Base-by-base conservation (phyloP, 116 monocot species). In the Papilionanthe hybrid region DNA sequence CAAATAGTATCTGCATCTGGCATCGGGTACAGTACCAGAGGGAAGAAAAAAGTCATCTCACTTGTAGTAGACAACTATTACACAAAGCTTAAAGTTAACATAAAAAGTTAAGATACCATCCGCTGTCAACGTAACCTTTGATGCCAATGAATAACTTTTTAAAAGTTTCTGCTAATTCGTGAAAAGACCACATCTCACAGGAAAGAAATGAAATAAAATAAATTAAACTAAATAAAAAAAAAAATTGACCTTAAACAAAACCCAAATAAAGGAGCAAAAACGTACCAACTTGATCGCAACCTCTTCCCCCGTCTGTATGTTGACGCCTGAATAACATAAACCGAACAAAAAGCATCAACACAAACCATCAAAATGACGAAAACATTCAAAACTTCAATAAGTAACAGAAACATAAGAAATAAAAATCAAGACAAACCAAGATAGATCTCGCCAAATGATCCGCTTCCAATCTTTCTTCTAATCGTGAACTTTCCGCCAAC, bases 281-380 rank as follows among this genome's bases (percentile, higher is more conserved):
- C 37, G 22, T 83, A 83, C 83, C 83, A 83, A 49, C 83, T 83
- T 83, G 47, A 83, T 29, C 5, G 83, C 83, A 41, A 83, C 83
- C 49, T 83, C 83, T 45, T 83, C 83, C 66, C 66, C 65, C 10
- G 79, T 79, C 65, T 83, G 79, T 18, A 75, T 41, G 79, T 83
- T 79, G 47, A 75, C 79, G 66, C 79, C 83, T 83, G 79, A 43
- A 83, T 5, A 27, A 56, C 44, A 78, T 29, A 37, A 83, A 10
- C 71, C 15, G 71, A 71, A 71, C 30, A 71, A 71, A n/a, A 71
- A 37, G 5, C 32, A 37, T 17, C n/a, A 78, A 47, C 27, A 78
- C 20, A 45, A 60, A 53, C 9, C 10, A 65, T 29, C 20, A 74
- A 56, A n/a, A n/a, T 18, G 45, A 20, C 20, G 63, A 13, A 19